Conservation (phyloP, 2,329 filamentous ascomycete species). For the Stagonosporopsis vannaccii region DNA sequence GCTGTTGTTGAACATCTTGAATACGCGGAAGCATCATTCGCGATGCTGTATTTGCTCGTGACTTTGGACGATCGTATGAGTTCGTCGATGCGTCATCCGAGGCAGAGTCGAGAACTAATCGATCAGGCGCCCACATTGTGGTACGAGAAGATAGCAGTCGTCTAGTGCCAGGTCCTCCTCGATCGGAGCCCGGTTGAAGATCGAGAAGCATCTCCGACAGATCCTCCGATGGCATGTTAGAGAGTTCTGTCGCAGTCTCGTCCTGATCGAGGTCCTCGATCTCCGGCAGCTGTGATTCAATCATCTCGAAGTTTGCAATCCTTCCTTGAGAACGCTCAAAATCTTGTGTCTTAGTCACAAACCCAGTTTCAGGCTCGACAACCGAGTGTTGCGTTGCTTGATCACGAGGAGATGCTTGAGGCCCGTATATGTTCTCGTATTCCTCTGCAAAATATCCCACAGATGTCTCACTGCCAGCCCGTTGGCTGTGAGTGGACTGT, state of each 20-base stretch:
- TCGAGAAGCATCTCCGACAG: constrained; percentile 16
- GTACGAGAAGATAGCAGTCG: not conserved
- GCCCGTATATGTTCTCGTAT: constrained; percentile 12
- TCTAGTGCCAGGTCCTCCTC: not conserved
- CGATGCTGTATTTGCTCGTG: constrained; percentile 44
- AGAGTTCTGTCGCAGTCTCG: constrained; percentile 15
- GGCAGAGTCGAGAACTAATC: not conserved
- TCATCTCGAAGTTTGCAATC: not conserved
- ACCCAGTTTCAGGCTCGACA: constrained; percentile 9
- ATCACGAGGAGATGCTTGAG: constrained; percentile 2
- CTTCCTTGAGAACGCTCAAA: not conserved
- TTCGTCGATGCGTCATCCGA: constrained; percentile 13
- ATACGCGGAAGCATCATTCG: constrained; percentile 33
- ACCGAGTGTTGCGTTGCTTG: constrained; percentile 6
- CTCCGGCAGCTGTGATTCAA: not conserved
- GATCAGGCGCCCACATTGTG: not conserved
- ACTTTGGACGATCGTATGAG: constrained; percentile 32
- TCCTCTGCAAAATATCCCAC: constrained; percentile 8
- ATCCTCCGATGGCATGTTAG: constrained; percentile 21
- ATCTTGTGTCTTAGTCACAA: constrained; percentile 25
- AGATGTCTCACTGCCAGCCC: not conserved
- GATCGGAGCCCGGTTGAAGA: not conserved
- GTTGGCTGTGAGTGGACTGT: not conserved
- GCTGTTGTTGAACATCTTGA: not conserved
- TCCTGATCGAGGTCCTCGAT: not conserved